A percentile compares a stretch with the other conserved stretches of the same genome.
phyloP scores from a whole-genome alignment of 441 rosid species.

The Populus tomentosa region DNA sequence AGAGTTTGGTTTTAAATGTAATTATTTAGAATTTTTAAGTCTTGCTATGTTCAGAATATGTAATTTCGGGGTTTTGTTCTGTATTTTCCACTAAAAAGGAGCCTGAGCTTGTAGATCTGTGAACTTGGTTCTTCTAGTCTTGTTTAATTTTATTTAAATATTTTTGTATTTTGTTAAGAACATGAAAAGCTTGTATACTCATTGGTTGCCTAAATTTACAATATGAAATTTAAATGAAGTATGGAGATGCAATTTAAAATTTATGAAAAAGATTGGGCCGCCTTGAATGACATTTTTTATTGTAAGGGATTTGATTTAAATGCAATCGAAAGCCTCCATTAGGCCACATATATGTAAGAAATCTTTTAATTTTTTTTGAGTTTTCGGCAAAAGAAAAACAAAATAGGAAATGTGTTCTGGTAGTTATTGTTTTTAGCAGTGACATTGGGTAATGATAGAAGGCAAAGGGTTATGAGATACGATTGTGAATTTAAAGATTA shows the following conservation, averaged over 20 bases:
- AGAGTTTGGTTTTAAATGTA: neutral
- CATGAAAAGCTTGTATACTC: neutral
- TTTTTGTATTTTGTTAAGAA: neutral
- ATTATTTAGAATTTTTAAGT: neutral
- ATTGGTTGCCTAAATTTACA: neutral
- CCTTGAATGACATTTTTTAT: neutral
- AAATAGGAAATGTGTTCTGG: neutral
- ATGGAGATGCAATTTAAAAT: neutral
- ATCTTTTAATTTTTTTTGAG: neutral
- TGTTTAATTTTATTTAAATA: neutral
- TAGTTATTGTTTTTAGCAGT: neutral
- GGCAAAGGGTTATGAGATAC: neutral
- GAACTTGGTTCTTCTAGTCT: neutral
- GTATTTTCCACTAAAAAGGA: neutral
- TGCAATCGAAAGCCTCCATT: neutral
- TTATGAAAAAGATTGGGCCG: neutral
- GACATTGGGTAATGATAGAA: neutral
- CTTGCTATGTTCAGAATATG: neutral
- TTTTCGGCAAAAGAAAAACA: no score
- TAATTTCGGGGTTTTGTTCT: neutral
- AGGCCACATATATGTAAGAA: neutral
- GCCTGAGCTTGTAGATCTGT: conserved; percentile 19
- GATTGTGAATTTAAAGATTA: neutral
- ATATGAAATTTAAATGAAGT: neutral
- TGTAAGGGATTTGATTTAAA: neutral